These are phyloP conservation scores for Eutrema salsugineum DNA, from an alignment of 441 rosid species.

Conservation along the genomic window DNA sequence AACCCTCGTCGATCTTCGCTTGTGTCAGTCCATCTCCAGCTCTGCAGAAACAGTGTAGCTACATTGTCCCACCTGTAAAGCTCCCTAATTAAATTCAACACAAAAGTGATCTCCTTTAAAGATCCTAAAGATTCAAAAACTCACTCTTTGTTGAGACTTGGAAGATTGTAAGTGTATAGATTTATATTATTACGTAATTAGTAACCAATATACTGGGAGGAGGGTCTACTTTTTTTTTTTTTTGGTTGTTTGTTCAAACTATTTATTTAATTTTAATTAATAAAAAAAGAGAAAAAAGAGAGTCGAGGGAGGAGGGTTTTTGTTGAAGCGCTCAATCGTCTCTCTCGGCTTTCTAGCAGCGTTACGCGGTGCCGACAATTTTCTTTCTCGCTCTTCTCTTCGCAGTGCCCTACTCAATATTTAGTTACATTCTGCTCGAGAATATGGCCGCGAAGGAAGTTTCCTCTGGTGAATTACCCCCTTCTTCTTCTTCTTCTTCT, in stretches of 20 bases:
- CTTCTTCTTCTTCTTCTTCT: not conserved
- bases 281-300: too few relatives aligned
- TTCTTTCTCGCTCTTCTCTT: constrained; percentile 2
- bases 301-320: not conserved
- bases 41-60: constrained; percentile 47
- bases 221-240: constrained; percentile 17
- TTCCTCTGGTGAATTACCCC: constrained; percentile 22
- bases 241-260: too few relatives aligned
- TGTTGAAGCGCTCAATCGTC: not conserved
- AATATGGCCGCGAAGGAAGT: constrained; percentile 11
- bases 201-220: constrained; percentile 18
- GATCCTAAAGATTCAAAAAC: not conserved
- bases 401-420: not conserved
- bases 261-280: too few relatives aligned
- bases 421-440: constrained; percentile 20
- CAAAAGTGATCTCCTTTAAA: not conserved
- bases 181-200: constrained; percentile 24
- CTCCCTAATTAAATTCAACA: constrained; percentile 6
- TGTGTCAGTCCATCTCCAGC: constrained; percentile 57
- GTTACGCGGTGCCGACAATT: not conserved
- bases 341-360: not conserved
- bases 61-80: constrained; percentile 24
- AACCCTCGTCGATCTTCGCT: constrained; percentile 45
- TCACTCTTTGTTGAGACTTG: not conserved
- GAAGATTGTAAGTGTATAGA: constrained; percentile 6